phyloP scores from a whole-genome alignment of 2,329 filamentous ascomycete genomes.

The Coniella lustricola region DNA sequence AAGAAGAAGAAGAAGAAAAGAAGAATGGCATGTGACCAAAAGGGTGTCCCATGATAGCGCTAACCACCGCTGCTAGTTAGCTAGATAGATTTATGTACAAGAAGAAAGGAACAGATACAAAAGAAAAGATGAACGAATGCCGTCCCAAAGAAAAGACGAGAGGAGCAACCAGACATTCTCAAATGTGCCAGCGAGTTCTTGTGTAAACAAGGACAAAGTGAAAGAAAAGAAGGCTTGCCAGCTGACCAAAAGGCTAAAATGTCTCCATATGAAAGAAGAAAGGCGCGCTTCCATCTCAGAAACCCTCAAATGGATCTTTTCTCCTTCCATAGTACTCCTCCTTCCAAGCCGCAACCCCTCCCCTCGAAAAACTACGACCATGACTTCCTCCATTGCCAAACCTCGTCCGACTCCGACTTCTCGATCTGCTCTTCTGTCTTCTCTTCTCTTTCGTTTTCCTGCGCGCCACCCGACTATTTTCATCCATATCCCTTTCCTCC shows the following conservation, averaged over 20 bases:
- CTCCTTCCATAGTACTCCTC: conserved; percentile 34
- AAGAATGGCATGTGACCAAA: too few species aligned
- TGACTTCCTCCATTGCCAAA: conserved; percentile 24
- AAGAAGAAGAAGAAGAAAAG: neutral
- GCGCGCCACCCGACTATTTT: conserved; percentile 30
- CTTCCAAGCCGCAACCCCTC: conserved; percentile 23
- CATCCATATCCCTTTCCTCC: neutral
- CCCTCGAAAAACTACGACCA: conserved; percentile 29
- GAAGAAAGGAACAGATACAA: too few species aligned
- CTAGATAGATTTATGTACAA: too few species aligned
- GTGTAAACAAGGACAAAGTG: neutral
- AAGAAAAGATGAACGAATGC: too few species aligned
- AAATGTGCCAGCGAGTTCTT: too few species aligned
- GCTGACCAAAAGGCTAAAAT: neutral
- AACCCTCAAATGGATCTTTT: conserved; percentile 59
- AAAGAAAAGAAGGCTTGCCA: neutral
- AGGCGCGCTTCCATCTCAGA: conserved; percentile 30
- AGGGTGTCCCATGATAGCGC: too few species aligned
- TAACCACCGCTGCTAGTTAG: too few species aligned
- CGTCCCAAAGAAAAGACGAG: too few species aligned
- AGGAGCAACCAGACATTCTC: too few species aligned
- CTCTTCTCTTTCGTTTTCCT: conserved; percentile 50
- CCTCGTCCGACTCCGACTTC: conserved; percentile 46
- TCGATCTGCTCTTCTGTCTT: conserved; percentile 29
- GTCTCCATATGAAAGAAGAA: neutral